Base-by-base conservation (phyloP, 2,329 filamentous ascomycete genomes). In the Aquanectria penicillioides region DNA sequence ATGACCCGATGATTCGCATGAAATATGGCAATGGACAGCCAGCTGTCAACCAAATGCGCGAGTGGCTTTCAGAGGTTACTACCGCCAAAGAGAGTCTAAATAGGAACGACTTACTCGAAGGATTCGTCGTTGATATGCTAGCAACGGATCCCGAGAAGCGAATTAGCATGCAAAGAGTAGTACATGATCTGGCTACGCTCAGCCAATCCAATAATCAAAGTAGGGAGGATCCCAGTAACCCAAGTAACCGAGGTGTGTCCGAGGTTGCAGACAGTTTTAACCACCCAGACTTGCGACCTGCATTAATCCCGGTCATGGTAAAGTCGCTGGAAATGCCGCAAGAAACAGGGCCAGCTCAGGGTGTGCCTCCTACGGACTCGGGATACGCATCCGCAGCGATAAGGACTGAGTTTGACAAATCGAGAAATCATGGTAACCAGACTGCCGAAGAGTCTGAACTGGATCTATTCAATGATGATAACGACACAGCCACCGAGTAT, bases 1-100 rank as follows among this genome's bases (percentile, higher is more conserved):
- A 75, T 52, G 73, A 66, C 55, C 68, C 51, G 54, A 28, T 62
- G 4, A 66, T 69, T 2, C 41, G 73, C 55, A 72, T 71, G 57
- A 72, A 74, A 49, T 69, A 70, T 40, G 74, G 74, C 55, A 77
- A 76, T 47, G 74, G 75, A 9, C 71, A 73, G 47, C 68, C 72
- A 4, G 83, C 84, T 3, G 77, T 79, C 2, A 62, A 73, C 10
- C 81, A 85, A 69, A 87, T 87, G 85, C 80, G 81, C 51, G 75
- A 78, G 53, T 87, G 85, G 85, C 76, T 87, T 37, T 73, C 68
- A 38, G 83, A 86, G 71, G 76, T 87, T 36, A 77, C 75, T 31
- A 78, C 81, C 37, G 81, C 80, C 15, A 77, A 80, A 60, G 74
- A 75, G 53, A 74, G 69, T 31, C 78, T 87, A 3, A 77, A 81